phyloP scores from a whole-genome alignment of 805 yeast genomes.

The Saturnispora ahearnii region DNA sequence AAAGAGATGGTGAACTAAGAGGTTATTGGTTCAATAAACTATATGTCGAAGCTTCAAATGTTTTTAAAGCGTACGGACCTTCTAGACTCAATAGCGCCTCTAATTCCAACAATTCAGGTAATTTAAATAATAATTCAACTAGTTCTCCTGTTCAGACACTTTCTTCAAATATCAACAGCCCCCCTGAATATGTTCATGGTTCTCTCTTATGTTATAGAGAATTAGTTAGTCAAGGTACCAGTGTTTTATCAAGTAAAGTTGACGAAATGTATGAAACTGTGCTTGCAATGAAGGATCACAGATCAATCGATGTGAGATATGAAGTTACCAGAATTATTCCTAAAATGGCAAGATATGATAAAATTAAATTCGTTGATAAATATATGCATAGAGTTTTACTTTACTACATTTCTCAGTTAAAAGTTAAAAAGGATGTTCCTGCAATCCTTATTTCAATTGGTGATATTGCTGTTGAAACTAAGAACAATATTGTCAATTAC shows the following conservation, averaged over 20 bases:
- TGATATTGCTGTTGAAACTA: constrained; percentile 68
- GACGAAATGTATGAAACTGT: constrained; percentile 72
- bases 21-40: constrained; percentile 68
- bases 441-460: constrained; percentile 78
- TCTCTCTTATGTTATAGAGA: constrained; percentile 76
- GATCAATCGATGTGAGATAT: constrained; percentile 62
- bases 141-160: background rate
- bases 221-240: constrained; percentile 61
- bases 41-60: constrained; percentile 26
- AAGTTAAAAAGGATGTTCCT: constrained; percentile 62
- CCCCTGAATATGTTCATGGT: constrained; percentile 75
- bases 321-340: constrained; percentile 85
- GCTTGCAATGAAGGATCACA: constrained; percentile 67
- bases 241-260: constrained; percentile 60
- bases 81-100: background rate
- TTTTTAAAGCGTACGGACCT: constrained; percentile 16
- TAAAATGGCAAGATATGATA: constrained; percentile 67
- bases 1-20: constrained; percentile 63
- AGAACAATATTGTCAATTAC: constrained; percentile 78
- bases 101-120: background rate
- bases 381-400: constrained; percentile 73
- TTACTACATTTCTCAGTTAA: constrained; percentile 69
- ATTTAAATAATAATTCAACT: background rate
- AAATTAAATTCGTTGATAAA: constrained; percentile 64
- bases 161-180: constrained; percentile 13